Base-by-base conservation (phyloP, 2,329 filamentous ascomycete species). In the Trichoderma brevicompactum region DNA sequence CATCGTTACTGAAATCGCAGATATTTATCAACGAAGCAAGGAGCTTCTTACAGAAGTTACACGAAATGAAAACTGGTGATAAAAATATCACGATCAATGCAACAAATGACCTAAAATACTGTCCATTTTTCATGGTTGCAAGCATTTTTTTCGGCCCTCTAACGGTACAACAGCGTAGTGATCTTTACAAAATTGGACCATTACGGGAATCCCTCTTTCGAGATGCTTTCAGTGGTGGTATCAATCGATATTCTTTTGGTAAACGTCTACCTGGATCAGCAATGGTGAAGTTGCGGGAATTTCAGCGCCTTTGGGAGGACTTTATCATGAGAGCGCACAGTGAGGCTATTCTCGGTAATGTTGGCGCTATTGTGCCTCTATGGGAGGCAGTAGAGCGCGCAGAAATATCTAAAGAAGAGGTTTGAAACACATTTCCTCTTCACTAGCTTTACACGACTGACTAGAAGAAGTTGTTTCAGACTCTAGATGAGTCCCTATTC, bases 401-500 rank as follows among this genome's bases (percentile, higher is more conserved):
- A 12, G 32, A 15, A 3, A 48, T 64, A 15, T 64, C 60, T 5
- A 55, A 44, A 53, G 41, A 64, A 28, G 48, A 64, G 60, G 60
- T 64, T 5, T 12, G 41, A 34, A 28, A 23, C 17, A 50, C 7
- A 7, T 17, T 36, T 19, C 15, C 13, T 38, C 10, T 32, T 15
- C 1, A 36, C 17, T 34, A 3, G 13, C 12, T 3, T 4, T 5
- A 12, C 44, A 4, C 28, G 43, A 28, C 64, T 59, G 19, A 53
- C 54, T 12, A 19, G 32, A 10, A 5, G 3, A n/a, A 67, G 65
- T 48, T 67, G 36, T 55, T 67, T n/a, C 65, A 67, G 23, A 65
- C 65, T 2, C 41, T 67, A 4, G 65, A 67, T 40, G 65, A 67
- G 36, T 52, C 46, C 3, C 36, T 67, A 4, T 67, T 67, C 40